These are phyloP conservation scores for Nothophytophthora sp. DNA, from an alignment of 352 stramenopile species.

Conservation along the genomic window DNA sequence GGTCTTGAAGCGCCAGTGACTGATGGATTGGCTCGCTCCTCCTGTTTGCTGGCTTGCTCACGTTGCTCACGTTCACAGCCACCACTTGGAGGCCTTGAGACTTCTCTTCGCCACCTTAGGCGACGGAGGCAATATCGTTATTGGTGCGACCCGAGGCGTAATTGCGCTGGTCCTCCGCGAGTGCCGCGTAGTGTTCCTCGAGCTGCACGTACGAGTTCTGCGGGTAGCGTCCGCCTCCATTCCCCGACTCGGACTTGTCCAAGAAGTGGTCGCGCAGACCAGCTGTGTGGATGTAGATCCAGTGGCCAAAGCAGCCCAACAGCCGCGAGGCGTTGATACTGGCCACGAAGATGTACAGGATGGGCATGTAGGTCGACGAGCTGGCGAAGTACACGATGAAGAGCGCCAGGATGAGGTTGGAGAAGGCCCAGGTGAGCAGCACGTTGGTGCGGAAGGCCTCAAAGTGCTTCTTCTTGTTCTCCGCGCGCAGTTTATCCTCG, in stretches of 20 bases:
- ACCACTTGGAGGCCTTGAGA: conserved; percentile 13
- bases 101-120: conserved; percentile 18
- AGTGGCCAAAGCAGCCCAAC: conserved; percentile 66
- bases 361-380: conserved; percentile 59
- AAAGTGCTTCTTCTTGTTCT: conserved; percentile 79
- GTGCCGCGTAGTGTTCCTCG: conserved; percentile 71
- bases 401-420: conserved; percentile 81
- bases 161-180: conserved; percentile 63
- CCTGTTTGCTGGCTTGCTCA: conserved; percentile 11
- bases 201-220: conserved; percentile 64
- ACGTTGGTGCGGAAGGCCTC: conserved; percentile 87
- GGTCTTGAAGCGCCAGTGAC: too few species aligned
- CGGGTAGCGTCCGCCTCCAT: conserved; percentile 46
- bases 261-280: conserved; percentile 37
- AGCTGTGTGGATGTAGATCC: conserved; percentile 68
- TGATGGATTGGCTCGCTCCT: too few species aligned
- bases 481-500: conserved; percentile 48
- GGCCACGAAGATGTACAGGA: conserved; percentile 72
- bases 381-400: conserved; percentile 70
- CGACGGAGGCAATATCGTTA: conserved; percentile 31
- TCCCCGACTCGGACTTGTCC: conserved; percentile 58
- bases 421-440: conserved; percentile 77
- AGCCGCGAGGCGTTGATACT: conserved; percentile 70
- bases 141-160: conserved; percentile 50
- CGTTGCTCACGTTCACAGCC: conserved; percentile 10